Evolutionary conservation across 345 rosid genomes (phyloP).

Genomic region (Melaleuca quinquenervia): DNA sequence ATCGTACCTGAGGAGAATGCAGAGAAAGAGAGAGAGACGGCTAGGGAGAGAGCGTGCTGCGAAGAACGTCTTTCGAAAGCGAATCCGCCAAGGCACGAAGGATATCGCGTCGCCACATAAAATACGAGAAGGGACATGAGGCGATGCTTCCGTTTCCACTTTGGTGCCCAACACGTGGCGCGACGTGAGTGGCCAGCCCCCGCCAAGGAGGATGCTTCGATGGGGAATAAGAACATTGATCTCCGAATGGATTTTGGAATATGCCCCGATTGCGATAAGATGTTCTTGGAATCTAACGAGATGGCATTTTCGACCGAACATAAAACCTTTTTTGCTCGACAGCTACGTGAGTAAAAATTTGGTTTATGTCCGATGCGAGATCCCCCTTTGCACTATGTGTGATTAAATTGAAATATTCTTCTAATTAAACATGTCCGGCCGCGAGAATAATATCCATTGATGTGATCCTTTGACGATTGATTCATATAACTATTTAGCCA

Average conservation of each 20-base stretch:
- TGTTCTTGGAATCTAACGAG: neutral
- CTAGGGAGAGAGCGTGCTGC: neutral
- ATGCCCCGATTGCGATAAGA: neutral
- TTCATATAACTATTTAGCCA: accelerated
- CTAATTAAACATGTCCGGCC: neutral
- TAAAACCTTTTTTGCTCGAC: neutral
- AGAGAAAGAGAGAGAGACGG: neutral
- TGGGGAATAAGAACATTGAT: neutral
- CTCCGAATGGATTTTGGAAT: neutral
- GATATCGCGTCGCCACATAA: neutral
- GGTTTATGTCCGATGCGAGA: neutral
- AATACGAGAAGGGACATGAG: neutral
- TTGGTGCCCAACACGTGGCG: neutral
- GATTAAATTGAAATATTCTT: neutral
- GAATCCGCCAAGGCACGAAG: neutral
- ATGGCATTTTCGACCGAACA: neutral
- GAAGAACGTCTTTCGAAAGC: neutral
- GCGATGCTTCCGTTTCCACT: too few species aligned
- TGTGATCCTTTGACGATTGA: neutral
- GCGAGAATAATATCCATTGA: accelerated
- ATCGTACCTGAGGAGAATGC: slow-evolving; percentile 14
- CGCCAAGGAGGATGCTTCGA: neutral
- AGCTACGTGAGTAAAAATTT: neutral
- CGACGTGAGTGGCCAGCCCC: neutral
- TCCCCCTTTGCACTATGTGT: too few species aligned